Percentiles rank a stretch among this genome's conserved stretches.
Conservation (phyloP, 208 protist species). For the Lotmaria passim region DNA sequence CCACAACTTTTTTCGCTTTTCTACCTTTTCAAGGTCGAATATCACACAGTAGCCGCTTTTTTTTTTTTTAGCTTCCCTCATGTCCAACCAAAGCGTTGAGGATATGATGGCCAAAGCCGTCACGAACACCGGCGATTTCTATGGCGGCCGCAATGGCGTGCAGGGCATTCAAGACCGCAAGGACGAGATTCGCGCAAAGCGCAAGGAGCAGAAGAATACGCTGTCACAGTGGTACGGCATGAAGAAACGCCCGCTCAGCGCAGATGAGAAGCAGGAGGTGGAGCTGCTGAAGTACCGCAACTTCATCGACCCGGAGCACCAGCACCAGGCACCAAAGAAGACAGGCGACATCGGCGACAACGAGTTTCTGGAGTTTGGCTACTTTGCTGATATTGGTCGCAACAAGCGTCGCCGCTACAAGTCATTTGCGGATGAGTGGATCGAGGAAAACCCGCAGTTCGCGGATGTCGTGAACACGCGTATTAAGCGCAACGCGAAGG, state of each 20-base stretch:
- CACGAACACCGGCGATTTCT: constrained; percentile 73
- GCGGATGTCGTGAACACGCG: constrained; percentile 65
- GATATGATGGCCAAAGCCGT: constrained; percentile 90
- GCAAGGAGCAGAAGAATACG: constrained; percentile 72
- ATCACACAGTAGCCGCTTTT: constrained; percentile 8
- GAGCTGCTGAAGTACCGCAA: constrained; percentile 91
- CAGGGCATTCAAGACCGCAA: constrained; percentile 76
- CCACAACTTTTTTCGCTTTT: constrained; percentile 22
- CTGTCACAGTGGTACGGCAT: constrained; percentile 91
- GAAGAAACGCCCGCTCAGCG: constrained; percentile 61
- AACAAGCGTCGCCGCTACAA: constrained; percentile 82
- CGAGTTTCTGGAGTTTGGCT: constrained; percentile 92
- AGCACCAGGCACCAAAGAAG: constrained; percentile 86
- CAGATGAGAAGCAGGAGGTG: constrained; percentile 72
- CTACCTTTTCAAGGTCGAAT: no score
- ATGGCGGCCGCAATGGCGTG: constrained; percentile 59
- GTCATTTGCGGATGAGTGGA: constrained; percentile 91
- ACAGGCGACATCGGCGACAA: constrained; percentile 36
- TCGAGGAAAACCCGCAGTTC: constrained; percentile 85
- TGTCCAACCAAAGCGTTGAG: constrained; percentile 41
- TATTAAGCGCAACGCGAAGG: constrained; percentile 81
- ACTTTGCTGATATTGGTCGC: constrained; percentile 71
- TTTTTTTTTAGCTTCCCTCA: constrained; percentile 26
- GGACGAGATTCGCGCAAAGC: constrained; percentile 66
- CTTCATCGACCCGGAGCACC: constrained; percentile 77